These are phyloP conservation scores for Acanthamoeba lenticulata DNA, from an alignment of 208 protist species.

Conservation along the genomic window DNA sequence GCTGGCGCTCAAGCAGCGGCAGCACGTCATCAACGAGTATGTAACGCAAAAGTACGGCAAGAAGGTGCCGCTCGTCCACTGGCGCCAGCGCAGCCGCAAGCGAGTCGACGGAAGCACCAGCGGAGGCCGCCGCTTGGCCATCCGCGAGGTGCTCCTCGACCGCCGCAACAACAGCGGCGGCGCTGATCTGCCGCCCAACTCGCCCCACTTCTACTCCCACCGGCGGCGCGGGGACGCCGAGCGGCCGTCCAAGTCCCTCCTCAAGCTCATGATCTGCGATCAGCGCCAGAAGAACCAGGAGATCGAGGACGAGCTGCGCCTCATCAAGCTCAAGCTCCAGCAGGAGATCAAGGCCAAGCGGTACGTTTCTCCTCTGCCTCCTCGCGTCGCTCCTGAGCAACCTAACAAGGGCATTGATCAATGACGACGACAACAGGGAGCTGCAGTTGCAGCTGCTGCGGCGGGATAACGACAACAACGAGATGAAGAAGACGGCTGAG, in stretches of 20 bases:
- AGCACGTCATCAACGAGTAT: constrained; percentile 41
- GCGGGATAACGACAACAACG: constrained; percentile 53
- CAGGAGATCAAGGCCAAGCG: constrained; percentile 31
- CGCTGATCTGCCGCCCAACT: not conserved
- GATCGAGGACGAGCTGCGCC: constrained; percentile 55
- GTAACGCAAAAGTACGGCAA: not conserved
- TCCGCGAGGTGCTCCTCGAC: not conserved
- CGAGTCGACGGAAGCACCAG: not conserved
- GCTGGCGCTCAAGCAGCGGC: constrained; percentile 30
- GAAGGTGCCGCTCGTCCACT: not conserved
- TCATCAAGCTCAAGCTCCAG: constrained; percentile 59
- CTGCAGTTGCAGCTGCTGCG: constrained; percentile 52
- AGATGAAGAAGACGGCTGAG: constrained; percentile 29
- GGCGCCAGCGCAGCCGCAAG: constrained; percentile 57
- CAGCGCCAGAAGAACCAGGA: constrained; percentile 65
- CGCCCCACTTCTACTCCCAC: not conserved
- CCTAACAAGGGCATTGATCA: not conserved
- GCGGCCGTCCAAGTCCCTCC: constrained; percentile 24
- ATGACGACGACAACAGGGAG: not conserved
- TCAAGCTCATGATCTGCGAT: constrained; percentile 9
- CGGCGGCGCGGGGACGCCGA: not conserved
- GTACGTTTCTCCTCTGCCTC: not conserved
- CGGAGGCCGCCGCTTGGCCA: not conserved
- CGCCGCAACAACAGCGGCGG: not conserved
- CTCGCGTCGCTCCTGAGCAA: no score